Percentiles rank a stretch among this genome's conserved stretches.
Evolutionary conservation across 495 filamentous ascomycete species (phyloP).

Genomic region (Baudoinia panamericana): DNA sequence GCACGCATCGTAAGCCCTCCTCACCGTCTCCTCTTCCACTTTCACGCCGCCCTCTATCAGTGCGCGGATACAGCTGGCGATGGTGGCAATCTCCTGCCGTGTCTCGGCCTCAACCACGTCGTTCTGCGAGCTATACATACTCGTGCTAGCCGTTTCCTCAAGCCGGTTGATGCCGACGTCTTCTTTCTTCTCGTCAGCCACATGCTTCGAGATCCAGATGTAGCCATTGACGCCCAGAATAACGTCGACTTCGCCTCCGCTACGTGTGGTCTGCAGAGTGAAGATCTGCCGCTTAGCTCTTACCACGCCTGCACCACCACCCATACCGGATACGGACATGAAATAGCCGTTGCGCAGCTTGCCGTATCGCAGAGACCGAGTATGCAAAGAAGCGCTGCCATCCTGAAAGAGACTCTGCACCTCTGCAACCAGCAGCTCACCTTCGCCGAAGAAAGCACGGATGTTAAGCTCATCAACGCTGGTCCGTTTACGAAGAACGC

Average conservation of each 20-base stretch:
- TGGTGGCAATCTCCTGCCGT: conserved; percentile 72
- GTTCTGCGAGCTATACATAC: conserved; percentile 84
- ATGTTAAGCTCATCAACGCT: conserved; percentile 93
- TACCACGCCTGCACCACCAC: conserved; percentile 68
- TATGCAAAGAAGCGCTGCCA: conserved; percentile 75
- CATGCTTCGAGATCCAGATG: conserved; percentile 80
- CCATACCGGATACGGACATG: conserved; percentile 62
- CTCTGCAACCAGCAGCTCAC: conserved; percentile 93
- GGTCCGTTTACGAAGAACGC: conserved; percentile 79
- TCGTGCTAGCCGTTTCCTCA: conserved; percentile 61
- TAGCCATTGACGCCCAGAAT: conserved; percentile 91
- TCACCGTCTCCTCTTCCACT: conserved; percentile 88
- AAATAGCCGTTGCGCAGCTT: conserved; percentile 90
- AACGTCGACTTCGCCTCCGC: conserved; percentile 68
- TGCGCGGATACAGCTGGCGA: conserved; percentile 64
- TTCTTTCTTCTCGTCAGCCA: conserved; percentile 40
- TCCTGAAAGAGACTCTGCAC: conserved; percentile 69
- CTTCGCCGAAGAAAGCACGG: conserved; percentile 78
- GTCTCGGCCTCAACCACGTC: conserved; percentile 63
- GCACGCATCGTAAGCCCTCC: conserved; percentile 63
- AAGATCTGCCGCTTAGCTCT: conserved; percentile 73
- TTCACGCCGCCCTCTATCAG: conserved; percentile 66
- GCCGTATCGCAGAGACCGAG: conserved; percentile 78
- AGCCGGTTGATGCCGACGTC: conserved; percentile 59
- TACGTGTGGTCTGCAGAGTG: conserved; percentile 53